phyloP scores from a whole-genome alignment of 139 green algal genomes.

The Haematococcus lacustris region DNA sequence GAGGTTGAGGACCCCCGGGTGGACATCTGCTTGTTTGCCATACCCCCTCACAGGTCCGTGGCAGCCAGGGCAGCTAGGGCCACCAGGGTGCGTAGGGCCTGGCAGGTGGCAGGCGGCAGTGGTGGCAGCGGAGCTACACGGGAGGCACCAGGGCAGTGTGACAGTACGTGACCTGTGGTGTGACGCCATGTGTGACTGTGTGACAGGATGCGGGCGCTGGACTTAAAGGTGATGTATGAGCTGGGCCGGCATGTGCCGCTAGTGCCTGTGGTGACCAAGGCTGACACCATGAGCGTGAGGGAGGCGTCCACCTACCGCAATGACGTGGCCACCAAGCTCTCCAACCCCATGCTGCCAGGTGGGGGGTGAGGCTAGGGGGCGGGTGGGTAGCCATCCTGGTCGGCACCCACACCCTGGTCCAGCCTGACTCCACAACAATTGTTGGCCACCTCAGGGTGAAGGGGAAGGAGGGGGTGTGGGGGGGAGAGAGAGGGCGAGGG shows the following conservation, averaged over 20 bases:
- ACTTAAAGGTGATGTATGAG: slow-evolving; percentile 59
- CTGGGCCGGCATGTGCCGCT: slow-evolving; percentile 55
- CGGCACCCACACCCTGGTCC: too few relatives aligned
- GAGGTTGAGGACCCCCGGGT: slow-evolving; percentile 63
- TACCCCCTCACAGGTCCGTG: slow-evolving; percentile 51
- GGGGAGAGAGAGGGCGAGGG: too few relatives aligned
- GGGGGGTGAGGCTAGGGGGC: too few relatives aligned
- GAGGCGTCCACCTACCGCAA: slow-evolving; percentile 47
- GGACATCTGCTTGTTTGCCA: slow-evolving; percentile 67
- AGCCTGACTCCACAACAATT: too few relatives aligned
- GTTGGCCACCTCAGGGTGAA: too few relatives aligned
- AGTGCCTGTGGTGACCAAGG: slow-evolving; percentile 66
- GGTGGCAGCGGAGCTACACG: not conserved
- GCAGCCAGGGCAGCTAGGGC: not conserved
- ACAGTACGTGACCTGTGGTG: not conserved
- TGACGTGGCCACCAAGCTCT: slow-evolving; percentile 50
- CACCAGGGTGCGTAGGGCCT: not conserved
- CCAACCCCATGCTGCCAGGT: slow-evolving; percentile 37
- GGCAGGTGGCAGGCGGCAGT: not conserved
- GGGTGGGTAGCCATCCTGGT: too few relatives aligned
- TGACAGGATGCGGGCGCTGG: slow-evolving; percentile 44
- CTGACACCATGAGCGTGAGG: slow-evolving; percentile 70
- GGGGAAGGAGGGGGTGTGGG: too few relatives aligned
- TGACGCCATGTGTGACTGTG: not conserved
- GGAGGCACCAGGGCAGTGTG: not conserved